phyloP scores from a whole-genome alignment of 345 rosid species.

The Eucalyptus rudis region DNA sequence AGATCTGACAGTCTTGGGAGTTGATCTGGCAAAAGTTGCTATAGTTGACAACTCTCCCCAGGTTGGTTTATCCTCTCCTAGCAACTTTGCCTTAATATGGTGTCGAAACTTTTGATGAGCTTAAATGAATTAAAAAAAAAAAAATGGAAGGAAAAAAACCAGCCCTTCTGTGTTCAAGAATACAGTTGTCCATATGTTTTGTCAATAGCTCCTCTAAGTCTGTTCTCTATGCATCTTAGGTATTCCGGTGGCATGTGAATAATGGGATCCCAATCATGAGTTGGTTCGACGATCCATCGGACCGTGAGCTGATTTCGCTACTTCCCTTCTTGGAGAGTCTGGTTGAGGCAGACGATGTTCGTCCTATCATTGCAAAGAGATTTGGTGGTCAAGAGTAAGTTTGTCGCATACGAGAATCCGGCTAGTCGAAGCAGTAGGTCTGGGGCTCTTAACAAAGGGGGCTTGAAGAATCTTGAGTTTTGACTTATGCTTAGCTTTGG shows the following conservation, averaged over 20 bases:
- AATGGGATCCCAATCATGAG: conserved; percentile 97
- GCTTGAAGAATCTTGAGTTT: neutral
- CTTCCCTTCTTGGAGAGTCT: conserved; percentile 90
- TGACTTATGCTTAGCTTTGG: neutral
- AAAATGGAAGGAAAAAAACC: neutral
- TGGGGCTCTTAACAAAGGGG: neutral
- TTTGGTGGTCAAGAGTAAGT: conserved; percentile 66
- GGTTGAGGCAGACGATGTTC: conserved; percentile 80
- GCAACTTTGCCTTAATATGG: neutral
- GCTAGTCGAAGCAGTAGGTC: neutral
- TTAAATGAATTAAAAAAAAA: neutral
- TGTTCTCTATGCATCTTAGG: neutral
- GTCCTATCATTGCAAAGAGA: conserved; percentile 81
- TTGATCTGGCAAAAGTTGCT: conserved; percentile 2
- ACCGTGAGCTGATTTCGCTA: conserved; percentile 62
- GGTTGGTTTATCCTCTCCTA: neutral
- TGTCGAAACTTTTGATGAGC: neutral
- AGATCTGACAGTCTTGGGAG: conserved; percentile 3
- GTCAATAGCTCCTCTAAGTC: conserved; percentile 38
- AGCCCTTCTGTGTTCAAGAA: neutral
- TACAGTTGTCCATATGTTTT: neutral
- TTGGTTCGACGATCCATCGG: conserved; percentile 92
- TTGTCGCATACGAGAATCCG: neutral
- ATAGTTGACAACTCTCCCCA: conserved; percentile 9
- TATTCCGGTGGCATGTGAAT: conserved; percentile 74